Evolutionary conservation across 805 yeast genomes (phyloP).

Genomic region (Candida maris): DNA sequence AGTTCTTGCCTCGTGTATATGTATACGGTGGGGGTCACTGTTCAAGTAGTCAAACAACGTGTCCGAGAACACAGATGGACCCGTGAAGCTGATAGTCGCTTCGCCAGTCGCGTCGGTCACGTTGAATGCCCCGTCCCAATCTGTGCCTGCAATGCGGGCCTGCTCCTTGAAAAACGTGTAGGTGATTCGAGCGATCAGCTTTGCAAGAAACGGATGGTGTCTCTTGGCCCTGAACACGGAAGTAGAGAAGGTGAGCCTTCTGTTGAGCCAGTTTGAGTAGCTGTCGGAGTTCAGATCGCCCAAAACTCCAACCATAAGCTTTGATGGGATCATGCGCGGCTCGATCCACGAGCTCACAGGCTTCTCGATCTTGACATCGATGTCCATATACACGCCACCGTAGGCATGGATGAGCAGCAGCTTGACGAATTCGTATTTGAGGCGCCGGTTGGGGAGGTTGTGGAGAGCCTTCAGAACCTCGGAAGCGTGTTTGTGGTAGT

Average conservation of each 20-base stretch:
- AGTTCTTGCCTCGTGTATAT: slow-evolving; percentile 7
- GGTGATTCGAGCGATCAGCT: slow-evolving; percentile 22
- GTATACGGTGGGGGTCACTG: slow-evolving; percentile 10
- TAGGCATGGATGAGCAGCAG: slow-evolving; percentile 44
- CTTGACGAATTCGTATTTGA: slow-evolving; percentile 49
- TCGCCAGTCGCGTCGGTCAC: slow-evolving; percentile 20
- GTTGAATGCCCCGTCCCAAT: slow-evolving; percentile 16
- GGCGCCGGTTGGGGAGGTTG: slow-evolving; percentile 42
- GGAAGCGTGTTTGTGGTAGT: slow-evolving; percentile 32
- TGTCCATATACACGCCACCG: slow-evolving; percentile 57
- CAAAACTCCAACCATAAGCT: slow-evolving; percentile 20
- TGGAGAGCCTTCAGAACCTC: slow-evolving; percentile 46
- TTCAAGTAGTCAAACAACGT: slow-evolving; percentile 23
- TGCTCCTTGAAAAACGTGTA: slow-evolving; percentile 13
- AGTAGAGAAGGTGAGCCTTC: slow-evolving; percentile 22
- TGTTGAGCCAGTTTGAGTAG: slow-evolving; percentile 15
- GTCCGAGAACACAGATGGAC: slow-evolving; percentile 23
- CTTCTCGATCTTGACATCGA: slow-evolving; percentile 46
- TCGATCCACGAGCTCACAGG: slow-evolving; percentile 30
- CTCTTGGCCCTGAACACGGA: slow-evolving; percentile 18
- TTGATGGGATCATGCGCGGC: slow-evolving; percentile 12
- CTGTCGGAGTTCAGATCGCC: slow-evolving; percentile 19
- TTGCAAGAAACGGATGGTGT: slow-evolving; percentile 26
- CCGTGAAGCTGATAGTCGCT: slow-evolving; percentile 21
- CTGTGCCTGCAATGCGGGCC: slow-evolving; percentile 7